Base-by-base conservation (phyloP, 179 eudicot genomes). In the Carnegiea gigantea region DNA sequence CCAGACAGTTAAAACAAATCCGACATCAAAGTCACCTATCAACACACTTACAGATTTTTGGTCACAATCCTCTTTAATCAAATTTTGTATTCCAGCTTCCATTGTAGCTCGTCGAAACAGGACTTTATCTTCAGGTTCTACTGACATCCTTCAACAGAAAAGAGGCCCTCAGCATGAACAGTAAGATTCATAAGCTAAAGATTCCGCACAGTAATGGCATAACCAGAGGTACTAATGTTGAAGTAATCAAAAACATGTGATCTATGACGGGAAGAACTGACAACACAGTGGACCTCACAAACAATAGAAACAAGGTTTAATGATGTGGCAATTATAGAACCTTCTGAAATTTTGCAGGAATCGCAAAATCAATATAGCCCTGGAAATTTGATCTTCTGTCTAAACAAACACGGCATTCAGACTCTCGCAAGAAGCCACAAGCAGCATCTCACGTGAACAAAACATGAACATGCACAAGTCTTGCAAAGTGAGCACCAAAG, bases 91-190 rank as follows among this genome's bases (percentile, higher is more conserved):
- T 59, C 88, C 93, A 36, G 88, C 92, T 81, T 89, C 95, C 65
- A 83, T 84, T 70, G 89, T 87, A 24, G 89, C 86, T 79, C 91
- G 83, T 81, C 88, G 89, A 71, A 93, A 72, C 78, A 88, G 49
- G 73, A 85, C 92, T 85, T 91, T 91, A 71, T 92, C 93, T 88
- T 94, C 99, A 75, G 98, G 97, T 62, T 87, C 90, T 38, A 86
- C 49, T 93, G 95, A 94, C 91, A 93, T 89, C 83, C 98, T 95
- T 78, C 9, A 72, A 79, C 75, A 59, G 60, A 53, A 74, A 74
- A 64, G 21, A 26, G 78, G 38, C 76, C 30, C 46, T 85, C 20
- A 72, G 57, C 73, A 77, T 24, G 54, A 10, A 38, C 6, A 2
- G 23, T 17, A 20, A 11, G 21, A 72, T 43, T 81, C 54, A 30